These are phyloP conservation scores for Solanum appendiculatum DNA, from an alignment of 257 asterid genomes.

Conservation along the genomic window DNA sequence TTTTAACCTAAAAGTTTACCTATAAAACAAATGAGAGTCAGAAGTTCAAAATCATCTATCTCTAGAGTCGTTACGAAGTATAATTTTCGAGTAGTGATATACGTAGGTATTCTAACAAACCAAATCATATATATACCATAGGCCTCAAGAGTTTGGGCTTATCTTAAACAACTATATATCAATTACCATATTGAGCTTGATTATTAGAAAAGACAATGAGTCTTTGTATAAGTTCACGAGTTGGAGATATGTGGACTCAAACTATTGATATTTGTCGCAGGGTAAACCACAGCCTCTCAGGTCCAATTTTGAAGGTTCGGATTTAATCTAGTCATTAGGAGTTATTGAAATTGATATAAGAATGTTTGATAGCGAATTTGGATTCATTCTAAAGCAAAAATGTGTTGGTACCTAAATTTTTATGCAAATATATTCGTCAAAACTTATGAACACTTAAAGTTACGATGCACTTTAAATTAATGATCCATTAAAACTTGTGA, in stretches of 20 bases:
- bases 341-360: neutral
- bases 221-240: neutral
- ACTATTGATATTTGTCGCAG: neutral
- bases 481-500: neutral
- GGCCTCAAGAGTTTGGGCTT: neutral
- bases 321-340: too few species aligned
- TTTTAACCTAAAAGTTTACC: neutral
- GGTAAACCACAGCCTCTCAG: neutral
- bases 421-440: neutral
- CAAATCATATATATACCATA: neutral
- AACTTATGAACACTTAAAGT: neutral
- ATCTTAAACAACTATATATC: neutral
- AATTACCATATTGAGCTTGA: neutral
- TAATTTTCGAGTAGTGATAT: neutral
- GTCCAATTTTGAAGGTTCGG: neutral
- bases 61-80: neutral
- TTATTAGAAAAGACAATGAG: neutral
- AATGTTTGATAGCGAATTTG: neutral
- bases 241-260: neutral
- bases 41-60: neutral
- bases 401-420: neutral
- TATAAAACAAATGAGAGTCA: neutral
- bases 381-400: neutral
- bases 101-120: neutral
- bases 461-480: neutral